These are phyloP conservation scores for Aspergillus haitiensis DNA, from an alignment of 495 filamentous ascomycete genomes.

Conservation along the genomic window DNA sequence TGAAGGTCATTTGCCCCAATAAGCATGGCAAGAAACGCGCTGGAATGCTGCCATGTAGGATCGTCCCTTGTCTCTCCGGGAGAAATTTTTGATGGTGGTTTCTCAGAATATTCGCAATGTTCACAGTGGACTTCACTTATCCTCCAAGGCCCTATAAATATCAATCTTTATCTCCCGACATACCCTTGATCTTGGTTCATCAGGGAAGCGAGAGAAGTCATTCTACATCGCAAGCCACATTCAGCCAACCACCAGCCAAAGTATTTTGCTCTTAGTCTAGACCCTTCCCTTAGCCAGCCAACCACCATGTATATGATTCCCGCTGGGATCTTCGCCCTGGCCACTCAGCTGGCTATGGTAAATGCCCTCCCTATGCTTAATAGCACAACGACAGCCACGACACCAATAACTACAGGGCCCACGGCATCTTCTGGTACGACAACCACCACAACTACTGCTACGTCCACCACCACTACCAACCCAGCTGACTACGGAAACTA, in stretches of 20 bases:
- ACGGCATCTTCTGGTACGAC: background rate
- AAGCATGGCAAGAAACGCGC: background rate
- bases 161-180: no score
- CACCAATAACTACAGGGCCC: background rate
- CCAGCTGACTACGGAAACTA: constrained; percentile 11
- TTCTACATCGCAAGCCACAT: background rate
- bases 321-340: constrained; percentile 4
- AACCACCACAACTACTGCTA: constrained; percentile 4
- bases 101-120: no score
- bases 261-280: background rate
- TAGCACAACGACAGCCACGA: background rate
- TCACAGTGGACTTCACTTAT: no score
- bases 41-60: background rate
- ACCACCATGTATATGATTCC: constrained; percentile 15
- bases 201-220: background rate
- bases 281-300: background rate
- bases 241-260: background rate
- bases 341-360: constrained; percentile 3
- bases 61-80: background rate
- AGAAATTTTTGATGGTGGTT: background rate
- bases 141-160: no score
- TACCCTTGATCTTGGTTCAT: no score
- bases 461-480: background rate
- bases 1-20: background rate
- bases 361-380: background rate